Evolutionary conservation across 768 basidiomycete genomes (phyloP), one percentile per base, ranked within the genome.

Genomic region (Nidularia sp.): DNA sequence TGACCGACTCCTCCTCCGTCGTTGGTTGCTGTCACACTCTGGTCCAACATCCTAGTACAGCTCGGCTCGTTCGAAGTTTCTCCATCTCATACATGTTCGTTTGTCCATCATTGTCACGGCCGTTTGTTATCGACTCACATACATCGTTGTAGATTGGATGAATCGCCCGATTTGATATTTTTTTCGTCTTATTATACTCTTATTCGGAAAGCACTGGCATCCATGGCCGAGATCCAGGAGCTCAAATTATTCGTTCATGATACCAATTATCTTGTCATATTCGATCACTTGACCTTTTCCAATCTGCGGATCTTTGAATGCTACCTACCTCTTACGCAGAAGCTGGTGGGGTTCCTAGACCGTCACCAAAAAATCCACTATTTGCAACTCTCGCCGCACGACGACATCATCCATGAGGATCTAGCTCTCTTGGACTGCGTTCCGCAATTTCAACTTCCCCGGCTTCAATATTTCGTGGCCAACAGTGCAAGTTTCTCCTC

Each of bases 381-480:
- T 52, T 60, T 73, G 5, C 68, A 72, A 58, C 61, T 72, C n/a
- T 69, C 70, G 2, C 64, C 65, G 5, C 50, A 62, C 39, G 71
- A 68, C 45, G 58, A 65, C 45, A 44, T 53, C 34, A 33, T 57
- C 12, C 48, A 53, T 34, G 59, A 39, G 9, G 41, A 49, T 35
- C 43, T 18, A 18, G 18, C 48, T 0, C 43, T 41, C 4, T 45
- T 47, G 7, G 34, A 46, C 13, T 31, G 33, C 36, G 50, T 61
- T 12, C 62, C 61, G 2, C 41, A 52, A 10, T 48, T 70, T 31
- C 50, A 57, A 9, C 63, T 75, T 8, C 71, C 69, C 1, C 58
- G 56, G 34, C 62, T 75, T 6, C 64, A 69, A 49, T 69, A 70
- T 52, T 73, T 70, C 51, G 59, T 66, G 33, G 72, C 71, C 6